Evolutionary conservation across 2,329 filamentous ascomycete genomes (phyloP).

Genomic region (Didymella lethalis): DNA sequence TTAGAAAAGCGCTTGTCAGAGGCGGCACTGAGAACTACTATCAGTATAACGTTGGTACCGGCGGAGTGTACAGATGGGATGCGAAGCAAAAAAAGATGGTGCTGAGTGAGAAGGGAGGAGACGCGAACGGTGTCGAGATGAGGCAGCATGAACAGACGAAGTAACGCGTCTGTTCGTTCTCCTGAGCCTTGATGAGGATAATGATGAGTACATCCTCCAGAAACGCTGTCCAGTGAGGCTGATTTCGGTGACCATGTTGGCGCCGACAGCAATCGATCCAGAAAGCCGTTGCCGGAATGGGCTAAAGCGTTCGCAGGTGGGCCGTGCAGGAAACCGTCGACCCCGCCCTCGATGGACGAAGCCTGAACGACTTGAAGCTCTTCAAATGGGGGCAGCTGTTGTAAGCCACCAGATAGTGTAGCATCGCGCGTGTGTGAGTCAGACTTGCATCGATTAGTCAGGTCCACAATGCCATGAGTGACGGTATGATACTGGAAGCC

Average conservation of each 20-base stretch:
- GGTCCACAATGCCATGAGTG: constrained; percentile 11
- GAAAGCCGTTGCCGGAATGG: not conserved
- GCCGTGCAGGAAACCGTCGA: not conserved
- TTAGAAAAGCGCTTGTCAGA: constrained; percentile 73
- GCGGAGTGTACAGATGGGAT: constrained; percentile 74
- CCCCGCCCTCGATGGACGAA: constrained; percentile 8
- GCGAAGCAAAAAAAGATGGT: constrained; percentile 61
- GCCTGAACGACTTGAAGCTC: not conserved
- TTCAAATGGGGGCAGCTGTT: constrained; percentile 1
- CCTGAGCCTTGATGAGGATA: not conserved
- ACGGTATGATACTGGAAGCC: constrained; percentile 15
- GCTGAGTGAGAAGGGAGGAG: constrained; percentile 39
- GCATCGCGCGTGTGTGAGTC: constrained; percentile 25
- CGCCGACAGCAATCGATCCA: not conserved
- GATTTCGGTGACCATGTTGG: not conserved
- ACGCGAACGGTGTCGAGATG: not conserved
- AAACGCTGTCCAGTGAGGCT: not conserved
- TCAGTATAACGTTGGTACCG: constrained; percentile 79
- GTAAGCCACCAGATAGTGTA: constrained; percentile 1
- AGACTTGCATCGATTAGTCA: constrained; percentile 25
- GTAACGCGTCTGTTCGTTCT: not conserved
- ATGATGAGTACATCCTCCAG: not conserved
- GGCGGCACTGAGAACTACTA: constrained; percentile 85
- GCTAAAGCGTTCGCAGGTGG: constrained; percentile 16
- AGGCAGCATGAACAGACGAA: not conserved